Percentiles rank a stretch among this genome's conserved stretches.
phyloP scores from a whole-genome alignment of 2,329 filamentous ascomycete genomes.

The Talaromyces sp. region DNA sequence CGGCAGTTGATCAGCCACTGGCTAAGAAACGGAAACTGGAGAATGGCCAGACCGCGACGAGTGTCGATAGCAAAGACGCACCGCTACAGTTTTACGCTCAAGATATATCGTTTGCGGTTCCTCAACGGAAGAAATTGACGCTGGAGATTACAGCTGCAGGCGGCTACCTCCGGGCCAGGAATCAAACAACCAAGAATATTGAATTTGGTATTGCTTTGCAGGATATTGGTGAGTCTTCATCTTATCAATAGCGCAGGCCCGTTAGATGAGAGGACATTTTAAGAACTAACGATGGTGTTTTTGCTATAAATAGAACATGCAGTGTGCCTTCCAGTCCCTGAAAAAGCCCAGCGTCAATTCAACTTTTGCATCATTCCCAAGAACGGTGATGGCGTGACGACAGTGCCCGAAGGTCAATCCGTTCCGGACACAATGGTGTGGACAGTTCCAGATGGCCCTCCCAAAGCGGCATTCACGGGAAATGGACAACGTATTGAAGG shows the following conservation, averaged over 20 bases:
- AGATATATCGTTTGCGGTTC: slow-evolving; percentile 57
- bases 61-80: slow-evolving; percentile 27
- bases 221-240: slow-evolving; percentile 39
- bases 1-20: slow-evolving; percentile 26
- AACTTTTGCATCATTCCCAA: slow-evolving; percentile 57
- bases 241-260: background rate
- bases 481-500: slow-evolving; percentile 37
- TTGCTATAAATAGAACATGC: slow-evolving; percentile 42
- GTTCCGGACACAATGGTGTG: slow-evolving; percentile 53
- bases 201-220: slow-evolving; percentile 49
- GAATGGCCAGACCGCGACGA: slow-evolving; percentile 27
- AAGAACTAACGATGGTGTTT: background rate
- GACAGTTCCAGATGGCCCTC: slow-evolving; percentile 50
- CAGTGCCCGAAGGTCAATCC: slow-evolving; percentile 35
- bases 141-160: slow-evolving; percentile 48
- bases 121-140: slow-evolving; percentile 58
- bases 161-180: slow-evolving; percentile 43
- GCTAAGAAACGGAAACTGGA: slow-evolving; percentile 47
- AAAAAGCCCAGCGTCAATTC: slow-evolving; percentile 58
- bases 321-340: slow-evolving; percentile 57
- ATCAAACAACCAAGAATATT: slow-evolving; percentile 45
- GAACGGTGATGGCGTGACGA: slow-evolving; percentile 44
- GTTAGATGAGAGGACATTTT: too few relatives aligned
- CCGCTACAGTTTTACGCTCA: slow-evolving; percentile 41
- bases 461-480: slow-evolving; percentile 40